These are phyloP conservation scores for Zygosaccharomyces siamensis DNA, from an alignment of 805 yeast species.

Conservation along the genomic window DNA sequence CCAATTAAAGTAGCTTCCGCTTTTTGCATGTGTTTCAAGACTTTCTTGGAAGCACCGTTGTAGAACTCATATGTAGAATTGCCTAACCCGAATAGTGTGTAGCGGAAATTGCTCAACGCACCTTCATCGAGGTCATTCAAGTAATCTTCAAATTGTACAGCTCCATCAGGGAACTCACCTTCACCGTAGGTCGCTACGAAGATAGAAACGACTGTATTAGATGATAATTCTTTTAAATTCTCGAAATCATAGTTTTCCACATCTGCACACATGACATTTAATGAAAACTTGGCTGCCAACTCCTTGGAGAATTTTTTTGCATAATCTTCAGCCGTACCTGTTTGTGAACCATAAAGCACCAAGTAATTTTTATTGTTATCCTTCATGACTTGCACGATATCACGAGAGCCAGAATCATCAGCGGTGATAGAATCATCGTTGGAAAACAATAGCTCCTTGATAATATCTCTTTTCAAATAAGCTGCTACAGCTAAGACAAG, in stretches of 20 bases:
- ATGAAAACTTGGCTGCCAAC: constrained; percentile 71
- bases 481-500: constrained; percentile 61
- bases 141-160: constrained; percentile 70
- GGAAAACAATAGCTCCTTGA: constrained; percentile 35
- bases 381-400: constrained; percentile 52
- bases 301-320: constrained; percentile 89
- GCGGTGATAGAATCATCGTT: constrained; percentile 37
- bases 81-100: constrained; percentile 85
- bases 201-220: constrained; percentile 59
- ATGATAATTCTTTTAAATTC: constrained; percentile 58
- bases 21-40: constrained; percentile 45
- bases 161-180: constrained; percentile 97
- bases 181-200: constrained; percentile 94
- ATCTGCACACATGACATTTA: constrained; percentile 81
- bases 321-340: constrained; percentile 98
- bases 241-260: constrained; percentile 86
- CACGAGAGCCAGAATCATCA: constrained; percentile 45
- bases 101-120: constrained; percentile 52
- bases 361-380: constrained; percentile 67
- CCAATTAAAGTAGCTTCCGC: constrained; percentile 76
- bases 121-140: constrained; percentile 53
- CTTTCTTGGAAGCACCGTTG: constrained; percentile 73
- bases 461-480: constrained; percentile 60
- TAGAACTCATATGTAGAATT: constrained; percentile 90
- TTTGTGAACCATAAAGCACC: constrained; percentile 89